A percentile compares a stretch with the other conserved stretches of the same genome.
Evolutionary conservation across 2,329 filamentous ascomycete species (phyloP).

Genomic region (Penicillium sp.): DNA sequence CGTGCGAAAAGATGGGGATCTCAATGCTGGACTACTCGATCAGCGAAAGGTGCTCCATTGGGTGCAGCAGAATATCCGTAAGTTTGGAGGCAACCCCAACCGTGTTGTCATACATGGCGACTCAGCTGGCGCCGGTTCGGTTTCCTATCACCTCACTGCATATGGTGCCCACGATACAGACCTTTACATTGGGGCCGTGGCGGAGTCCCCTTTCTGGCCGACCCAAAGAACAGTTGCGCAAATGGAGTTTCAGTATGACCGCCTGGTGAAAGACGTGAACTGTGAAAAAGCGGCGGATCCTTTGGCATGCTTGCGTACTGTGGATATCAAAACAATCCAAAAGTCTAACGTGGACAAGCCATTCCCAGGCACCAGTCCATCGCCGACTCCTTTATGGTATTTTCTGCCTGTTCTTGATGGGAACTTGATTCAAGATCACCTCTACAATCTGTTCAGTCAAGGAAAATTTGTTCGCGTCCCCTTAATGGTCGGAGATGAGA

Average conservation of each 20-base stretch:
- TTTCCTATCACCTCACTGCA: slow-evolving; percentile 54
- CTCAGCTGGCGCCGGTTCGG: slow-evolving; percentile 40
- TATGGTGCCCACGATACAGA: slow-evolving; percentile 50
- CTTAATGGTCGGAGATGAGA: slow-evolving; percentile 50
- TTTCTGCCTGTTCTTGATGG: slow-evolving; percentile 58
- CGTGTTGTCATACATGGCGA: too few relatives aligned
- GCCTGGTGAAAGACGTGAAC: slow-evolving; percentile 44
- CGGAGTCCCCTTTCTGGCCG: slow-evolving; percentile 51
- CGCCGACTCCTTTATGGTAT: slow-evolving; percentile 49
- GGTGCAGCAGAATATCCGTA: too few relatives aligned
- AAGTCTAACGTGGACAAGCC: slow-evolving; percentile 40
- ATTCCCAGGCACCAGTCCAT: slow-evolving; percentile 40
- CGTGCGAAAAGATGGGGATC: too few relatives aligned
- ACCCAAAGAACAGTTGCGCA: slow-evolving; percentile 47
- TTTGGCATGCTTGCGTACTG: slow-evolving; percentile 47
- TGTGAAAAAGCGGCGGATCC: slow-evolving; percentile 41
- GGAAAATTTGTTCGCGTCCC: slow-evolving; percentile 57
- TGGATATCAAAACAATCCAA: slow-evolving; percentile 45
- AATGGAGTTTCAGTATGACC: slow-evolving; percentile 51
- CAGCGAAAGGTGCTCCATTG: too few relatives aligned
- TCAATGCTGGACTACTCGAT: too few relatives aligned
- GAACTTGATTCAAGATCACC: slow-evolving; percentile 51
- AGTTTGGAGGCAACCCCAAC: too few relatives aligned
- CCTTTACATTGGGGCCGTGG: slow-evolving; percentile 50
- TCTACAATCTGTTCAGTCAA: slow-evolving; percentile 50